Conservation (phyloP, 805 yeast species). For the Clavispora asparagi region DNA sequence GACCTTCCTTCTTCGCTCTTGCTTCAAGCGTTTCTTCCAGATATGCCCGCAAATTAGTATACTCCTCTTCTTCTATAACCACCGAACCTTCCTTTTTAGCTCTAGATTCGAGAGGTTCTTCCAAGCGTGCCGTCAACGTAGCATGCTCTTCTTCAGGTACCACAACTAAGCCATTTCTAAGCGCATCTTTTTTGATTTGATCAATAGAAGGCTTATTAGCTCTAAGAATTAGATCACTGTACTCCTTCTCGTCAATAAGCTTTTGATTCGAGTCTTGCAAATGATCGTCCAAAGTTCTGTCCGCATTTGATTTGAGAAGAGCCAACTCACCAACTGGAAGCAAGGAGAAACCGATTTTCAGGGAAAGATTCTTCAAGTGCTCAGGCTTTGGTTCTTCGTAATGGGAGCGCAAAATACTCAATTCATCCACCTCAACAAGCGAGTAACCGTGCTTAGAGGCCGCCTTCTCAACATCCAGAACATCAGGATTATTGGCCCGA, state of each 20-base stretch:
- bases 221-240: constrained; percentile 15
- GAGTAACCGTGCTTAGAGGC: constrained; percentile 4
- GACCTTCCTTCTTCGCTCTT: constrained; percentile 1
- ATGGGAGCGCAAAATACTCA: background rate
- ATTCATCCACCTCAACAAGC: background rate
- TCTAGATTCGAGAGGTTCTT: constrained; percentile 5
- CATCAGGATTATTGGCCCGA: constrained; percentile 5
- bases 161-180: constrained; percentile 23
- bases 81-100: constrained; percentile 4
- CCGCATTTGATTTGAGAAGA: constrained; percentile 8
- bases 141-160: constrained; percentile 21
- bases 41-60: background rate
- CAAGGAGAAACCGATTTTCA: background rate
- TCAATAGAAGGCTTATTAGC: constrained; percentile 23
- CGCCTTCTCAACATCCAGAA: background rate
- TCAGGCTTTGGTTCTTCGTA: background rate
- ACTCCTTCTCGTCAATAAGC: constrained; percentile 14
- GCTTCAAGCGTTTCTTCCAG: background rate
- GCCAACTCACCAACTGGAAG: constrained; percentile 2
- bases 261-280: constrained; percentile 7
- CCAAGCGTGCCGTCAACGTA: constrained; percentile 6
- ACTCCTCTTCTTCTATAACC: constrained; percentile 3
- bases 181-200: constrained; percentile 21
- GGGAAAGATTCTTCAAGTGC: background rate
- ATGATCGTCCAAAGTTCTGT: constrained; percentile 11